phyloP scores from a whole-genome alignment of 2,329 filamentous ascomycete species.

The Clonostachys rosea region DNA sequence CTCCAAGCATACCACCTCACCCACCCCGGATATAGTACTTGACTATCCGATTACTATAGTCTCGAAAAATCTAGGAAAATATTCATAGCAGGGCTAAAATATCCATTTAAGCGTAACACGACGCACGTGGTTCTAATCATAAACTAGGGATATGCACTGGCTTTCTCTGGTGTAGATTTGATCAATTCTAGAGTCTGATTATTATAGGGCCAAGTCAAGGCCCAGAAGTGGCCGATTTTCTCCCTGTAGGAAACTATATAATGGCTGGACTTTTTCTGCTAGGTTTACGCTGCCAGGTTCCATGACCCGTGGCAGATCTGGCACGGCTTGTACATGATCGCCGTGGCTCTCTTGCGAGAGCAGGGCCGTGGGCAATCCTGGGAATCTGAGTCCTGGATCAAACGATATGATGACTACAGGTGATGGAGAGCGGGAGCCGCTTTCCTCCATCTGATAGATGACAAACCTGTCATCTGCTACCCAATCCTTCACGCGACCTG shows the following conservation, averaged over 20 bases:
- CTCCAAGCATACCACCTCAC: no score
- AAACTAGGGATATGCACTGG: no score
- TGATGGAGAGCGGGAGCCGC: neutral
- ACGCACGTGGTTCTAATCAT: no score
- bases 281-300: neutral
- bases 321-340: neutral
- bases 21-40: no score
- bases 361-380: neutral
- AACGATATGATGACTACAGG: conserved; percentile 18
- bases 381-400: conserved; percentile 16
- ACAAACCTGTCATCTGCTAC: conserved; percentile 1
- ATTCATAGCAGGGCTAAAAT: no score
- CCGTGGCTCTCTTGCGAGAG: neutral
- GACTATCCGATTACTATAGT: no score
- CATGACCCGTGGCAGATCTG: neutral
- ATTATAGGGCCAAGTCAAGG: conserved; percentile 1
- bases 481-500: neutral
- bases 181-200: no score
- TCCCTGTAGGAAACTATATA: neutral
- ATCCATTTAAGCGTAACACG: no score
- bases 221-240: conserved; percentile 3
- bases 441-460: neutral
- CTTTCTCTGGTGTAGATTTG: no score
- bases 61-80: no score
- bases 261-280: neutral